Conservation (phyloP, 2,329 filamentous ascomycete genomes). For the Trichoderma asperellum region DNA sequence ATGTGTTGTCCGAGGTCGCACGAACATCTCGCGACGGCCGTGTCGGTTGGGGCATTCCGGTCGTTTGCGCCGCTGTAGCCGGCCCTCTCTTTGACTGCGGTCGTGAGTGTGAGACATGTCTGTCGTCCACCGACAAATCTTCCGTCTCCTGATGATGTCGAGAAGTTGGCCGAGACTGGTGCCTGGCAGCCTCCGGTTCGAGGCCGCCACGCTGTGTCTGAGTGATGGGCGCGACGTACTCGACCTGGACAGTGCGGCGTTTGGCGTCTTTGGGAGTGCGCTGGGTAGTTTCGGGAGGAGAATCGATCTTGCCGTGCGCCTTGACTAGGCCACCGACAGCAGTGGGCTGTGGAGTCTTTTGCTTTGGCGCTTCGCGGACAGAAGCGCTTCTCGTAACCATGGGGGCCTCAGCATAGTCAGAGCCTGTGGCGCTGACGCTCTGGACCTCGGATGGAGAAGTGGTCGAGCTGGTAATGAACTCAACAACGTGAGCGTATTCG, state of each 20-base stretch:
- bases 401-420: constrained; percentile 61
- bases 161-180: constrained; percentile 38
- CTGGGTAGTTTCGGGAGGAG: constrained; percentile 58
- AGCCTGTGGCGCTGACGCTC: constrained; percentile 69
- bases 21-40: constrained; percentile 42
- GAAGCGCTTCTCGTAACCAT: constrained; percentile 83
- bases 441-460: constrained; percentile 85
- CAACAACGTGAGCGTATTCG: constrained; percentile 95
- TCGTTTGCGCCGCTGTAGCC: constrained; percentile 49
- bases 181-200: constrained; percentile 36
- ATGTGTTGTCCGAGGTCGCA: constrained; percentile 46
- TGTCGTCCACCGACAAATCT: constrained; percentile 51
- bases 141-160: constrained; percentile 50
- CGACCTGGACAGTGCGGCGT: constrained; percentile 91
- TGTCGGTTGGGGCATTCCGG: constrained; percentile 31
- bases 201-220: constrained; percentile 73
- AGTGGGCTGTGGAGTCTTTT: constrained; percentile 56
- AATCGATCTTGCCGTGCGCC: constrained; percentile 75
- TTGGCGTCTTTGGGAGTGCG: constrained; percentile 84
- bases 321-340: constrained; percentile 67
- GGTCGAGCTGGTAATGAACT: constrained; percentile 94
- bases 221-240: constrained; percentile 91
- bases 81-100: constrained; percentile 50
- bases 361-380: constrained; percentile 82
- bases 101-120: constrained; percentile 55